Conservation (phyloP, 495 filamentous ascomycete genomes). For the Podospora conica region DNA sequence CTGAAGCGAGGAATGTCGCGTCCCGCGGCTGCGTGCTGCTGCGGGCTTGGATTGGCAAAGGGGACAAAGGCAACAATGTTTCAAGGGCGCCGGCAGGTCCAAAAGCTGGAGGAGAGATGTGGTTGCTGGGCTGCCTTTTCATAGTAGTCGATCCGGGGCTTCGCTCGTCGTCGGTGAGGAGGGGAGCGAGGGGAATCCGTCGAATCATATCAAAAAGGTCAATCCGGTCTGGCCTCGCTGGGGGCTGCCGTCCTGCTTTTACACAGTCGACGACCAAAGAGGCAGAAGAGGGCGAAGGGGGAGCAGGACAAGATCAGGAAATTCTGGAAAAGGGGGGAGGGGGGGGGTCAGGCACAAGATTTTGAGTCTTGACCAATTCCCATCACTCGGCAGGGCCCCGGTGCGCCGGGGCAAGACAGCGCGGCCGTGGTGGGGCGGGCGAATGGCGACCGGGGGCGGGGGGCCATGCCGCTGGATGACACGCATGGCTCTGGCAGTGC, state of each 20-base stretch:
- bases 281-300: not conserved
- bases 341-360: not conserved
- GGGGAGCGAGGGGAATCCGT: not conserved
- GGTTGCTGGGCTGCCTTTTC: not conserved
- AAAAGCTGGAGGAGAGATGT: not conserved
- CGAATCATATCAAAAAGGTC: not conserved
- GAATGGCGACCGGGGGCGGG: conserved; percentile 2
- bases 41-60: not conserved
- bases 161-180: not conserved
- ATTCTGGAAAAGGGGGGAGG: conserved; percentile 4
- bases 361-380: conserved; percentile 12
- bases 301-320: conserved; percentile 6
- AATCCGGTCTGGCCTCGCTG: not conserved
- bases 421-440: conserved; percentile 5
- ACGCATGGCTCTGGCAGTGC: conserved; percentile 12
- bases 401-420: conserved; percentile 4
- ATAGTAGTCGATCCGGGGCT: not conserved
- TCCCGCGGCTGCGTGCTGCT: conserved; percentile 1
- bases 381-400: not conserved
- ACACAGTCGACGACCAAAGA: not conserved
- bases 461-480: conserved; percentile 15
- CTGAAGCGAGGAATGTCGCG: conserved; percentile 9
- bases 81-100: not conserved
- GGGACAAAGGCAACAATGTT: not conserved
- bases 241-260: not conserved